phyloP scores from a whole-genome alignment of 108 stramenopile genomes.

The Nitzschia sp. region DNA sequence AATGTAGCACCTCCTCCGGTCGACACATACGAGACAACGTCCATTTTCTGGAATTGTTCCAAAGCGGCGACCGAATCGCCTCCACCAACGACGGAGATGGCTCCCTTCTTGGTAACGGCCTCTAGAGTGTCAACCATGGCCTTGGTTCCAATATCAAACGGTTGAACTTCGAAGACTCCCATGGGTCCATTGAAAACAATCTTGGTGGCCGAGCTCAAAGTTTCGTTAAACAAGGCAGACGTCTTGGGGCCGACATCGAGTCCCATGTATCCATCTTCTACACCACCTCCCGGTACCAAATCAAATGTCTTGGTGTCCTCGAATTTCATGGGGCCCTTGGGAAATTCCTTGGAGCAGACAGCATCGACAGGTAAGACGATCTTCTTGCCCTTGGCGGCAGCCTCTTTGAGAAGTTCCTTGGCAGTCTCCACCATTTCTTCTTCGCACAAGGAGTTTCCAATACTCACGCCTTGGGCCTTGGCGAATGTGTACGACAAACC shows the following conservation, averaged over 20 bases:
- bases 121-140: constrained; percentile 85
- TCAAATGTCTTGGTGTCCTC: constrained; percentile 73
- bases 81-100: constrained; percentile 93
- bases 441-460: constrained; percentile 88
- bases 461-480: constrained; percentile 79
- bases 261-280: constrained; percentile 97
- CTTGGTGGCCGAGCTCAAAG: constrained; percentile 64
- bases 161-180: constrained; percentile 95
- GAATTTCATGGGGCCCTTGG: constrained; percentile 34
- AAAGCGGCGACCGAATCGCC: constrained; percentile 95
- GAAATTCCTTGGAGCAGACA: constrained; percentile 78
- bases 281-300: constrained; percentile 48
- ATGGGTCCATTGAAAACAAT: constrained; percentile 96
- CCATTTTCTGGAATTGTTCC: constrained; percentile 76
- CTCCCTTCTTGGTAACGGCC: constrained; percentile 81
- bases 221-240: constrained; percentile 56
- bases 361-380: constrained; percentile 91
- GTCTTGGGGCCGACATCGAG: constrained; percentile 95
- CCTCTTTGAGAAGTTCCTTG: constrained; percentile 64
- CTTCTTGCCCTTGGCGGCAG: constrained; percentile 61
- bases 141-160: constrained; percentile 88
- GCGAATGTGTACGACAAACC: constrained; percentile 98
- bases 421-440: constrained; percentile 92
- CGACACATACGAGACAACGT: constrained; percentile 88
- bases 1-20: constrained; percentile 94